Evolutionary conservation across 2,329 filamentous ascomycete genomes (phyloP), one percentile per base, ranked within the genome.

Genomic region (Fusarium floridanum): DNA sequence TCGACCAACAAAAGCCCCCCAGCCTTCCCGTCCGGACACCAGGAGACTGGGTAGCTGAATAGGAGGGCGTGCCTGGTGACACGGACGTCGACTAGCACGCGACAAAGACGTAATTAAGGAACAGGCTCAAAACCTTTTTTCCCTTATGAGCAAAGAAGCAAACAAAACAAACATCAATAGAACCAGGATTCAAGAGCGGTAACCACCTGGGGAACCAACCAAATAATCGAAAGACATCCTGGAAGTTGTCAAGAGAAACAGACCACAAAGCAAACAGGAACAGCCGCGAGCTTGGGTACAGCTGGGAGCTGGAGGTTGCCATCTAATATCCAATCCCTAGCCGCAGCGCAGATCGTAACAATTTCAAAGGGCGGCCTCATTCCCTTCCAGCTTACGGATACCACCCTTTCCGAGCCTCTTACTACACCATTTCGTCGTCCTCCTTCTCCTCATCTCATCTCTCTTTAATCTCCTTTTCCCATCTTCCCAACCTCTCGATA

Each of bases 311-410:
- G 60, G 56, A 67, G 70, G 68, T 74, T 63, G 65, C 59, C 41
- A 66, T 64, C 60, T 57, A 60, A 45, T 70, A 64, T 56, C 66
- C 57, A 56, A 62, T 75, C 60, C 62, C 66, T 39, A 73, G 61
- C 57, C 63, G 50, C 62, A 57, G 24, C 22, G 61, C 48, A 57
- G 50, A 64, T 64, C 62, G 34, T 37, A 71, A 59, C 56, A 73
- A 73, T 73, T 61, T 34, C 41, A 70, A 53, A 59, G 72, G 66
- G 69, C 72, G 72, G 62, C 69, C 72, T 74, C 72, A 75, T 59
- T 67, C 68, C 64, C 68, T 45, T 65, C 61, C 64, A 62, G 61
- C 53, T 57, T 50, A 74, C 48, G 55, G 34, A 39, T 39, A 59
- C 56, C 56, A 59, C 56, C 56, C 32, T 39, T 27, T 39, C 56